phyloP scores from a whole-genome alignment of 2,329 filamentous ascomycete genomes.

The Fusarium subglutinans region DNA sequence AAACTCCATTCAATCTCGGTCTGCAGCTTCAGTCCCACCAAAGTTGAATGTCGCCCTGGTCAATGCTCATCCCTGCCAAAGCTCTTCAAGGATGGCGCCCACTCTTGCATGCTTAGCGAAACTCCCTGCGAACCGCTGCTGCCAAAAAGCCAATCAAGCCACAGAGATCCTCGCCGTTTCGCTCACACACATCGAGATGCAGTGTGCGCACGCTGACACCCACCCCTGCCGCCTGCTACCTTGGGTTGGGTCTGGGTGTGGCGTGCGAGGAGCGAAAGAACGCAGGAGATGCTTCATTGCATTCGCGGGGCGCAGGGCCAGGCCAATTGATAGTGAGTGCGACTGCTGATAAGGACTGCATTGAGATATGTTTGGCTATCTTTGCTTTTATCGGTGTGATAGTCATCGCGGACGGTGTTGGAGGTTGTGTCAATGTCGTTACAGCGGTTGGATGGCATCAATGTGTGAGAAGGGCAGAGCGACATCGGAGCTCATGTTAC shows the following conservation, averaged over 20 bases:
- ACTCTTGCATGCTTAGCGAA: constrained; percentile 18
- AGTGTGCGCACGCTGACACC: background rate
- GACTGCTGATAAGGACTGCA: constrained; percentile 33
- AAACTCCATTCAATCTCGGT: constrained; percentile 35
- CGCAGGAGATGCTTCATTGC: constrained; percentile 31
- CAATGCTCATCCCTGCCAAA: constrained; percentile 4
- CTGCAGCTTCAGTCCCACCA: constrained; percentile 20
- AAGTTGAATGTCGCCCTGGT: constrained; percentile 13
- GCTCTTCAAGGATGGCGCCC: background rate
- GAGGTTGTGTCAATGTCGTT: constrained; percentile 25
- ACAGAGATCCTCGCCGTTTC: constrained; percentile 24
- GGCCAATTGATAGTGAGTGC: constrained; percentile 20
- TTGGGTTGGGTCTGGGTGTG: constrained; percentile 2
- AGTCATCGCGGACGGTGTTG: background rate
- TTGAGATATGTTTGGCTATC: constrained; percentile 15
- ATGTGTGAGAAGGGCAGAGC: background rate
- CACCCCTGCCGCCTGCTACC: background rate
- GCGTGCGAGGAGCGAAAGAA: constrained; percentile 12
- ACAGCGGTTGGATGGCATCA: background rate
- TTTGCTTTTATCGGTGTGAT: constrained; percentile 1
- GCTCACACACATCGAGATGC: constrained; percentile 20
- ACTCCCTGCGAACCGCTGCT: constrained; percentile 10
- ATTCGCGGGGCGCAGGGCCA: constrained; percentile 26
- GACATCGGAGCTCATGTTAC: constrained; percentile 11
- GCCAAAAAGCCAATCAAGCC: constrained; percentile 19